Base-by-base conservation (phyloP, 1,139 yeast genomes). In the Saccharomycopsis hybrid region DNA sequence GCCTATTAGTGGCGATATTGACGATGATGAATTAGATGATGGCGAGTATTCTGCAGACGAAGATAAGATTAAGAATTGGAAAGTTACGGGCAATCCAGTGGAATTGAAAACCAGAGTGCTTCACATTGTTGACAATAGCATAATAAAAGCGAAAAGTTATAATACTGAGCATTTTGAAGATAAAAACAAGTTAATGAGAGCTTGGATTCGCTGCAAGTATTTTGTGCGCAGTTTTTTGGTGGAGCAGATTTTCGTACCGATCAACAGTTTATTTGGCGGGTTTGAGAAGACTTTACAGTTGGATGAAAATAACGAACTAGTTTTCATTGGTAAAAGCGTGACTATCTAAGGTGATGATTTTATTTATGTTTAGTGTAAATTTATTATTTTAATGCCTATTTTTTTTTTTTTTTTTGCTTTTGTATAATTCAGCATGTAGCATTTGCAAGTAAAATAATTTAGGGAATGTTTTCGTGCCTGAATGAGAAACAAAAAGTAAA, bases 81-180 rank as follows among this genome's bases (percentile, higher is more conserved):
- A 13, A 18, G 13, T 9, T 3, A n/a, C 3, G n/a, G n/a, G n/a
- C n/a, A n/a, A n/a, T n/a, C n/a, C n/a, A n/a, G n/a, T n/a, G n/a
- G 5, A 7, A 5, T 9, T 41, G 9, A 44, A 49, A 8, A 28
- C 43, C 1, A 46, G 48, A 39, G 48, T 50, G 11, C 45, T 50
- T 32, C 53, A 50, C 25, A 44, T 47, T 30, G 39, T 50, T 37
- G 53, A 50, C 18, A 44, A 44, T 3, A 39, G 46, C 7, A n/a
- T 42, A 9, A 47, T 44, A 18, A 44, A 13, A 8, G 28, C 42
- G 8, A 7, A 44, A 18, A 13, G 18, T n/a, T 4, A 27, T 29
- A 24, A 8, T 38, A 5, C 4, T n/a, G 5, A 24, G 33, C n/a
- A n/a, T n/a, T n/a, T n/a, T n/a, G n/a, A n/a, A n/a, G n/a, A n/a